Base-by-base conservation (phyloP, 2,329 filamentous ascomycete species). In the Emmonsia crescens region DNA sequence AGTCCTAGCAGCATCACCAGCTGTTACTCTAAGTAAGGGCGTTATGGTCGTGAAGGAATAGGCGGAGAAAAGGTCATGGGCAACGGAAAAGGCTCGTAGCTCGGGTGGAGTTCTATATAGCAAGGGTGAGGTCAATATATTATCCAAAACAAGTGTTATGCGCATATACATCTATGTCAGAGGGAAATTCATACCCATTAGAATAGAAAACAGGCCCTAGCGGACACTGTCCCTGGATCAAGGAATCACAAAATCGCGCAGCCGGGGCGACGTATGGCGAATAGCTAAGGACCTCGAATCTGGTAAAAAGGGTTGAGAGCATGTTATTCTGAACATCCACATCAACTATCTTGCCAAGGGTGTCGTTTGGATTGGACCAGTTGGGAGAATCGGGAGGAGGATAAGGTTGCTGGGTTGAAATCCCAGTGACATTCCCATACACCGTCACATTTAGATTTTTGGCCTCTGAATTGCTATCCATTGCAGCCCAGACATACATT, bases 391-490 rank as follows among this genome's bases (percentile, higher is more conserved):
- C 74, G 21, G 81, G 75, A 0, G 83, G 69, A 40, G 90, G 91
- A 60, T 91, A 82, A 2, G 75, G 63, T n/a, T 78, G 77, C 14
- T 76, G 71, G 2, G 80, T 79, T 52, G 82, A 80, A 58, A 87
- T 84, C 55, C 94, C 94, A 9, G 87, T 89, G 36, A 97, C 91
- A 74, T 97, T 96, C 59, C 92, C 93, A 78, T 91, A 97, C 55
- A 96, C 83, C 1, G 86, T 94, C 61, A 96, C 78, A 65, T 83
- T 85, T 57, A 99, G 80, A 48, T 57, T 64, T 21, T 54, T 61
- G 16, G 44, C 36, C 40, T 59, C 29, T 9, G 81, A 83, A 70
- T 92, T 85, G 58, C 77, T 80, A 4, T 82, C 73, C 65, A 82
- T 77, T 24, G 78, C 76, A 61, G 89, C 93, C 68, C 89, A 85